These are phyloP conservation scores for Populus pruinosa DNA, from an alignment of 345 rosid species.

Conservation along the genomic window DNA sequence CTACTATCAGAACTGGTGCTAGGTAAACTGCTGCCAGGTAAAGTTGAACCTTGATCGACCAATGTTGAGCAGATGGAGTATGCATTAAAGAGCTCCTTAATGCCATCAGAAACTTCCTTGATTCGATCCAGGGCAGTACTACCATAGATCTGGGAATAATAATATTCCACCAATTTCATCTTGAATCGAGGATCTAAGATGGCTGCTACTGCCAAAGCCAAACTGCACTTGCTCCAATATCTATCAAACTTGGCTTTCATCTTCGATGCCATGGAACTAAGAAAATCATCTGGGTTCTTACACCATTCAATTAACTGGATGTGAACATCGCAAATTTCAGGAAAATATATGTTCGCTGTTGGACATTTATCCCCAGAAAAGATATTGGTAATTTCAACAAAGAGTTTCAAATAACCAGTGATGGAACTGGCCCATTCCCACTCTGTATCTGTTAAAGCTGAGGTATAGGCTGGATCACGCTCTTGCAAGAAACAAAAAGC, in stretches of 20 bases:
- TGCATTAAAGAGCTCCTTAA: conserved; percentile 76
- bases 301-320: conserved; percentile 89
- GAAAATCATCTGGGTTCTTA: conserved; percentile 66
- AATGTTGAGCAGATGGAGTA: conserved; percentile 73
- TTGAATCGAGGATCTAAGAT: conserved; percentile 92
- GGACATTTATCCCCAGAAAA: conserved; percentile 59
- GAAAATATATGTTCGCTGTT: conserved; percentile 82
- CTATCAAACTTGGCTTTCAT: conserved; percentile 82
- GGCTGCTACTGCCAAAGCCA: conserved; percentile 81
- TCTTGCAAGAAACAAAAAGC: conserved; percentile 65
- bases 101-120: conserved; percentile 78
- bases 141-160: conserved; percentile 88
- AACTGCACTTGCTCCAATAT: conserved; percentile 87
- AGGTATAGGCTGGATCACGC: conserved; percentile 47
- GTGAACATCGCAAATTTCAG: conserved; percentile 78
- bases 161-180: conserved; percentile 92
- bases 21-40: conserved; percentile 66
- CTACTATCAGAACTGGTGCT: conserved; percentile 51
- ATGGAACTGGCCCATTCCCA: conserved; percentile 74
- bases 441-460: conserved; percentile 61
- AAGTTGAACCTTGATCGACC: conserved; percentile 75
- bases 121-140: conserved; percentile 78
- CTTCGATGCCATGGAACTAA: conserved; percentile 56
- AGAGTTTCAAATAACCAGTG: conserved; percentile 55
- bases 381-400: conserved; percentile 54